Conservation (phyloP, 352 stramenopile species). For the Pythium utonaiense region DNA sequence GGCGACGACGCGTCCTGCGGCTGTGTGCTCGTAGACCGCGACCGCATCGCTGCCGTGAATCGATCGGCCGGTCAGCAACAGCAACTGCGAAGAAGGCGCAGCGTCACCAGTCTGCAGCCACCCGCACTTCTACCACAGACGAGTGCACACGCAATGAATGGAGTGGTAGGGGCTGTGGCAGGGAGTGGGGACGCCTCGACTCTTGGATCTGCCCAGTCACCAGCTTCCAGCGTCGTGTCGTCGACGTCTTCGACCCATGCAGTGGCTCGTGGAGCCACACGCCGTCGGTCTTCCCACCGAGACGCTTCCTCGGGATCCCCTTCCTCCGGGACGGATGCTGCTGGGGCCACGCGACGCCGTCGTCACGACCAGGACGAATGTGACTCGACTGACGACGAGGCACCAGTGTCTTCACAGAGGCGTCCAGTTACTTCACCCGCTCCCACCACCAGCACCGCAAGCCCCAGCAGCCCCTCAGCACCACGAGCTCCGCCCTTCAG, state of each 20-base stretch:
- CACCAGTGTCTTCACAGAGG: neutral
- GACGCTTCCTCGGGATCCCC: neutral
- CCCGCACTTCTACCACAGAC: neutral
- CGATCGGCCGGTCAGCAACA: conserved; percentile 24
- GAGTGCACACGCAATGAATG: neutral
- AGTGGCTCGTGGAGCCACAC: neutral
- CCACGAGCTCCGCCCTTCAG: neutral
- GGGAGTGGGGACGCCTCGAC: neutral
- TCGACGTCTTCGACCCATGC: neutral
- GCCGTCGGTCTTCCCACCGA: conserved; percentile 3
- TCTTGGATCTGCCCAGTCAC: neutral
- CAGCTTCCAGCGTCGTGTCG: neutral
- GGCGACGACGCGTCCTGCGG: conserved; percentile 55
- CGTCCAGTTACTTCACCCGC: neutral
- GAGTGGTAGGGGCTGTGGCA: neutral
- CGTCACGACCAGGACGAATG: conserved; percentile 20
- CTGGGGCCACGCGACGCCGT: neutral
- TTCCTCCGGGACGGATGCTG: neutral
- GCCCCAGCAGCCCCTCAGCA: neutral
- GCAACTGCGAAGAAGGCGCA: conserved; percentile 33
- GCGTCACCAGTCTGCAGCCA: conserved; percentile 14
- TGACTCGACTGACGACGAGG: conserved; percentile 35
- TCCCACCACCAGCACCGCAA: too few species aligned
- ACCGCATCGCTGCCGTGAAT: conserved; percentile 58
- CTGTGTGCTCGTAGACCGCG: conserved; percentile 65